Percentiles rank a stretch among this genome's conserved stretches.
phyloP scores from a whole-genome alignment of 179 eudicot species.

The Corrigiola litoralis region DNA sequence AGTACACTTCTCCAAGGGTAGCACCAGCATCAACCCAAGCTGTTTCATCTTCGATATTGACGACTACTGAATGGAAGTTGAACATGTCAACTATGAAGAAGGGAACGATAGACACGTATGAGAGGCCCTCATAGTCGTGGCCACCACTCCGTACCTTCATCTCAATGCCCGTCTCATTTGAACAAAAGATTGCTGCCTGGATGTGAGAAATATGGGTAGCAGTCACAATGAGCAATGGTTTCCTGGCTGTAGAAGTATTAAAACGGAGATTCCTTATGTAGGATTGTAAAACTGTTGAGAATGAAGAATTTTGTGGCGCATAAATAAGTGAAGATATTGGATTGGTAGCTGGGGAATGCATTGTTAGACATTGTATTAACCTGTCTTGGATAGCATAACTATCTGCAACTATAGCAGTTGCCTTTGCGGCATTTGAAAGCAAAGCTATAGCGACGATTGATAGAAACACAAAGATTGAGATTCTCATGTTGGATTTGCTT shows the following conservation, averaged over 20 bases:
- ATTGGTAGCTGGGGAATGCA: conserved; percentile 12
- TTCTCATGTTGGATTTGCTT: conserved; percentile 5
- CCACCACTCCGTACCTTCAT: conserved; percentile 59
- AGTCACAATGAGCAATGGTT: conserved; percentile 46
- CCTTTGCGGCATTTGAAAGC: not conserved
- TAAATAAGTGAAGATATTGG: conserved; percentile 38
- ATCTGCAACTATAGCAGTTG: not conserved
- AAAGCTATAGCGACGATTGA: not conserved
- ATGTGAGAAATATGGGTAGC: conserved; percentile 45
- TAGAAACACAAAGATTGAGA: conserved; percentile 10
- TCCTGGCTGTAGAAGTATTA: conserved; percentile 31
- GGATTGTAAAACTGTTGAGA: conserved; percentile 22
- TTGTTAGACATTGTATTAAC: conserved; percentile 30
- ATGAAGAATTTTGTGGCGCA: conserved; percentile 34
- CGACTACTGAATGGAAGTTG: conserved; percentile 30
- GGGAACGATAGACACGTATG: conserved; percentile 35
- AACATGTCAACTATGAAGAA: conserved; percentile 57
- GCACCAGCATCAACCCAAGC: conserved; percentile 62
- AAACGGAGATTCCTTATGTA: conserved; percentile 47
- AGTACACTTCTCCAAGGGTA: conserved; percentile 52
- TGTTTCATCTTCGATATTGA: conserved; percentile 32
- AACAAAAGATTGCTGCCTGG: conserved; percentile 38
- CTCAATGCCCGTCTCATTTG: conserved; percentile 27
- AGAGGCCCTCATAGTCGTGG: conserved; percentile 50
- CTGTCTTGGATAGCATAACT: not conserved